A percentile compares a stretch with the other conserved stretches of the same genome.
Conservation (phyloP, 2,329 filamentous ascomycete genomes). For the Aureobasidium lini region DNA sequence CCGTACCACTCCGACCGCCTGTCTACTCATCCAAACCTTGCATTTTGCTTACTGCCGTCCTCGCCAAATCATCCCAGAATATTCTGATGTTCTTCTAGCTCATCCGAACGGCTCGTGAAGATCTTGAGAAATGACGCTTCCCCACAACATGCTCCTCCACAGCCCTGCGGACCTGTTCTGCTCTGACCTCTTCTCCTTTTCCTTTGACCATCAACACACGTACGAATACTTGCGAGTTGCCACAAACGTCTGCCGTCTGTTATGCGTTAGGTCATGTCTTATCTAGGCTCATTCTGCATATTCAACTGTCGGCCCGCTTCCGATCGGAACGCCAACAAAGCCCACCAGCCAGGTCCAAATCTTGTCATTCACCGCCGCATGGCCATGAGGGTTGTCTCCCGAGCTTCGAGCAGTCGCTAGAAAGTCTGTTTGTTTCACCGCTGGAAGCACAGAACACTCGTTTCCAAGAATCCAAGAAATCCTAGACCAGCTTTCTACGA, state of each 20-base stretch:
- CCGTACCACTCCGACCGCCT: not conserved
- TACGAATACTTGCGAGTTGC: not conserved
- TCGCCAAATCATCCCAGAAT: too few relatives aligned
- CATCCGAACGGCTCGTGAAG: not conserved
- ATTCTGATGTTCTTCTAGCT: not conserved
- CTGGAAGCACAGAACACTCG: conserved; percentile 3
- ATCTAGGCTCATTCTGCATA: conserved; percentile 3
- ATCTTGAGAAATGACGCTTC: not conserved
- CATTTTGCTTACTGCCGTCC: not conserved
- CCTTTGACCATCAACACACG: not conserved
- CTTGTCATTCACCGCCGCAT: not conserved
- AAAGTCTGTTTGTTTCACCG: not conserved
- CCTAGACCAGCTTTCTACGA: not conserved
- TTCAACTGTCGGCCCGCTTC: conserved; percentile 9
- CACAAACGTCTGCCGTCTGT: not conserved
- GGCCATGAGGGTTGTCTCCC: not conserved
- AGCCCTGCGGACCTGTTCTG: not conserved
- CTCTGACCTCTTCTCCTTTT: not conserved
- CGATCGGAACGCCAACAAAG: not conserved
- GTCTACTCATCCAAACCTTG: not conserved
- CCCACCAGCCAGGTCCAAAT: not conserved
- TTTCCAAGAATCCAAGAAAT: not conserved
- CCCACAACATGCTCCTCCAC: not conserved
- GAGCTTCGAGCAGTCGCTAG: not conserved
- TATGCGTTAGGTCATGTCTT: not conserved